Base-by-base conservation (phyloP, 1,284 basidiomycete genomes). In the Puccinia polysora region DNA sequence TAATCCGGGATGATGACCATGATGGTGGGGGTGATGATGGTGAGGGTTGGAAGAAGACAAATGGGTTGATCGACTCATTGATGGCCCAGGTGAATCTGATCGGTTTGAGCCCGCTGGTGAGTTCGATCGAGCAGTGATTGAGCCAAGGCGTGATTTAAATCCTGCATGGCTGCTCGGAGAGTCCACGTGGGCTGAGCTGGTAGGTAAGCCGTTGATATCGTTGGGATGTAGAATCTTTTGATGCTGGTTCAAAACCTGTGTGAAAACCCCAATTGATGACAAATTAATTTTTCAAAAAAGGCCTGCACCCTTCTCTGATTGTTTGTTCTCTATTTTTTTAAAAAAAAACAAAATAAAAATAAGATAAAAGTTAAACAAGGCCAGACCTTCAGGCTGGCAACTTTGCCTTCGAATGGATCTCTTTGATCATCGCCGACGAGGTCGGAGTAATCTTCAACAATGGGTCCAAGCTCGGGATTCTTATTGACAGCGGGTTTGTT, bases 361-460 rank as follows among this genome's bases (percentile, higher is more conserved):
- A n/a, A n/a, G n/a, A n/a, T n/a, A n/a, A n/a, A n/a, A n/a, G n/a
- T n/a, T n/a, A n/a, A n/a, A n/a, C n/a, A n/a, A 60, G 7, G 30
- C 49, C 52, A 12, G 30, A 89, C 89, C 84, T 87, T 90, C 80
- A 94, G 89, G 78, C 89, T 85, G 0, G 86, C 86, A 2, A 94
- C 85, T 80, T 91, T 91, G 74, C 85, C 86, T 76, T 88, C 83
- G 58, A 93, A 77, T 4, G 74, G 80, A 75, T 84, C 83, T 49
- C 60, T 65, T 14, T 83, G 83, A 73, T 89, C 89, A 36, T 88
- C 89, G 25, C 83, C 81, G 10, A 85, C 86, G 38, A 94, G 81
- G 78, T 95, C 91, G 5, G 91, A 94, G 77, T 92, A 94, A 80
- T 97, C 92, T 77, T 95, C 92, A 0, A 88, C 84, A 52, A 90